Evolutionary conservation across 495 filamentous ascomycete species (phyloP).

Genomic region (Penicillium turbatum): DNA sequence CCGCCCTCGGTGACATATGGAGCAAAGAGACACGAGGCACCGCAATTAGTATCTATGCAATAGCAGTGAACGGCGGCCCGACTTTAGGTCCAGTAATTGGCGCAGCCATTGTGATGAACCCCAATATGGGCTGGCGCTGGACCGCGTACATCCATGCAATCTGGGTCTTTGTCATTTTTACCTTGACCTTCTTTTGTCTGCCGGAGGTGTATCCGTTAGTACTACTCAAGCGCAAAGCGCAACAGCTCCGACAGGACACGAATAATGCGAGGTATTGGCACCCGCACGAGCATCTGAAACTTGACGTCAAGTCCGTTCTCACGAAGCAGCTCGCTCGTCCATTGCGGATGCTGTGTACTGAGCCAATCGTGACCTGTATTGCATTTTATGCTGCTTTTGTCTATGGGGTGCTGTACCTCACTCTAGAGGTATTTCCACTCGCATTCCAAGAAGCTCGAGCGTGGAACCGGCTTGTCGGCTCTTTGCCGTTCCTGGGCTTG

Average conservation of each 20-base stretch:
- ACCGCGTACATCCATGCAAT: conserved; percentile 37
- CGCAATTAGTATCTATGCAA: conserved; percentile 41
- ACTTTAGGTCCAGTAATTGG: conserved; percentile 44
- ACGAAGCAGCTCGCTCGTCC: conserved; percentile 35
- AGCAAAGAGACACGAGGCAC: conserved; percentile 28
- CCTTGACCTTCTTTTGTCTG: conserved; percentile 27
- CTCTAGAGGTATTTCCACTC: conserved; percentile 33
- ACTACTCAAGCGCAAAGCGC: conserved; percentile 31
- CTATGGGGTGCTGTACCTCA: conserved; percentile 33
- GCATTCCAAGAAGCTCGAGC: conserved; percentile 28
- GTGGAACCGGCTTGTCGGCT: conserved; percentile 19
- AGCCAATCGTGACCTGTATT: conserved; percentile 39
- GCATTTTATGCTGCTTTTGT: conserved; percentile 37
- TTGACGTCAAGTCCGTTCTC: conserved; percentile 27
- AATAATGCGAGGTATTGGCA: conserved; percentile 35
- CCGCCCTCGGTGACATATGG: conserved; percentile 49
- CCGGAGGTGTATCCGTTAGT: conserved; percentile 33
- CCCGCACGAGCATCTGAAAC: conserved; percentile 38
- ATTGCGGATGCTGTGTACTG: conserved; percentile 36
- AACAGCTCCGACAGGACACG: conserved; percentile 26
- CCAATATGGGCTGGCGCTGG: conserved; percentile 42
- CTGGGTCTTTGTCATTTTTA: conserved; percentile 22
- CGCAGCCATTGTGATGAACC: conserved; percentile 39
- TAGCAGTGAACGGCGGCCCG: conserved; percentile 42
- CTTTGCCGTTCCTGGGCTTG: conserved; percentile 29